A percentile compares a stretch with the other conserved stretches of the same genome.
phyloP scores from a whole-genome alignment of 805 yeast genomes.

The Teunomyces gatunensis region DNA sequence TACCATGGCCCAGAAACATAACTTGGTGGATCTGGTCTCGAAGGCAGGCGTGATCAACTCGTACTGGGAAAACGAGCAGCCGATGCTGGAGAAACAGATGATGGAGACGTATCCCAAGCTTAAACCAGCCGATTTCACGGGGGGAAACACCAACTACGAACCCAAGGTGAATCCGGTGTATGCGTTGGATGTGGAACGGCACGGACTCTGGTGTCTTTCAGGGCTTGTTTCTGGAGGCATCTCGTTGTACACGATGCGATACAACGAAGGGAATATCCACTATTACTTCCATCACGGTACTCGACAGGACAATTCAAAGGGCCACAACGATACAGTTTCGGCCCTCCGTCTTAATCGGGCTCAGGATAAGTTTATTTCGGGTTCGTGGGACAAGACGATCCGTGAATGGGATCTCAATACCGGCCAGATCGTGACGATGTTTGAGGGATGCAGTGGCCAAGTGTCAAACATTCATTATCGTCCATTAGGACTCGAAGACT shows the following conservation, averaged over 20 bases:
- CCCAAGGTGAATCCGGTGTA: slow-evolving; percentile 82
- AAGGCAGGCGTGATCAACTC: slow-evolving; percentile 80
- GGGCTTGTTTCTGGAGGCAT: slow-evolving; percentile 88
- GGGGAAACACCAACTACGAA: slow-evolving; percentile 44
- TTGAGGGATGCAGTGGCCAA: slow-evolving; percentile 68
- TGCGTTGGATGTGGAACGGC: slow-evolving; percentile 78
- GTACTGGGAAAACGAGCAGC: slow-evolving; percentile 97
- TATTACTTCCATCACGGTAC: slow-evolving; percentile 57
- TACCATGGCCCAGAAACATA: slow-evolving; percentile 89
- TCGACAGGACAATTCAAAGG: slow-evolving; percentile 29
- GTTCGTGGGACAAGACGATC: slow-evolving; percentile 86
- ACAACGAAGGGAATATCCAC: slow-evolving; percentile 76
- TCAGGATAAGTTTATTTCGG: slow-evolving; percentile 70
- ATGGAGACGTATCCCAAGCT: slow-evolving; percentile 39
- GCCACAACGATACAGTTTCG: slow-evolving; percentile 77
- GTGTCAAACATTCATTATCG: slow-evolving; percentile 72
- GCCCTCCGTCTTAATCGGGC: slow-evolving; percentile 58
- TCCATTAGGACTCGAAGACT: slow-evolving; percentile 52
- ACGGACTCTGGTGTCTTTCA: slow-evolving; percentile 78
- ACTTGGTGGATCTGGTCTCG: slow-evolving; percentile 78
- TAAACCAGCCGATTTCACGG: slow-evolving; percentile 31
- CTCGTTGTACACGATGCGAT: slow-evolving; percentile 75
- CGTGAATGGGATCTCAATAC: slow-evolving; percentile 83
- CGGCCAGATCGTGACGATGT: slow-evolving; percentile 53
- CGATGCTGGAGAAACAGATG: slow-evolving; percentile 47